A percentile compares a stretch with the other conserved stretches of the same genome.
Conservation (phyloP, 2,329 filamentous ascomycete genomes). For the Alternaria longipes region DNA sequence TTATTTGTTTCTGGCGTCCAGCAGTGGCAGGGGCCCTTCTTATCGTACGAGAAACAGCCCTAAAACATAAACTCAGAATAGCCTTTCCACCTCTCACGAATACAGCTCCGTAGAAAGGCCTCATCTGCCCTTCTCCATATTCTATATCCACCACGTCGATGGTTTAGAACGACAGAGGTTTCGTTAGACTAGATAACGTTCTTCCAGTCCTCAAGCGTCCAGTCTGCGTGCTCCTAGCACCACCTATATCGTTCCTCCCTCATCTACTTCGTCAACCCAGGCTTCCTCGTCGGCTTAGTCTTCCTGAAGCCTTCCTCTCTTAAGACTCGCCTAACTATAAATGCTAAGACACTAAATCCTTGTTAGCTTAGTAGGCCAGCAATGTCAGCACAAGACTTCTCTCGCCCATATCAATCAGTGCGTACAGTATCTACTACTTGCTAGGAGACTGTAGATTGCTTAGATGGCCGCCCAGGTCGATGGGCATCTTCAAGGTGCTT, state of each 20-base stretch:
- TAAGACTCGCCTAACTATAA: not conserved
- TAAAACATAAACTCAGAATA: slow-evolving; percentile 28
- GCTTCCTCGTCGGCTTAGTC: slow-evolving; percentile 17
- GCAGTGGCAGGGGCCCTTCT: slow-evolving; percentile 18
- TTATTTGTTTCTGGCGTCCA: slow-evolving; percentile 7
- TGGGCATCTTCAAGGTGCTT: too few relatives aligned
- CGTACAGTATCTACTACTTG: too few relatives aligned
- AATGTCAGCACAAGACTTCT: slow-evolving; percentile 17
- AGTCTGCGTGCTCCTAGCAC: not conserved
- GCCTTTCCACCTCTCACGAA: slow-evolving; percentile 19
- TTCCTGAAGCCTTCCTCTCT: slow-evolving; percentile 8
- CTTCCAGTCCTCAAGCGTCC: not conserved
- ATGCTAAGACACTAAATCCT: slow-evolving; percentile 1
- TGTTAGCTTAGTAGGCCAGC: slow-evolving; percentile 8
- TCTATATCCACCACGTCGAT: slow-evolving; percentile 12
- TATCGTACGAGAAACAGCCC: slow-evolving; percentile 22
- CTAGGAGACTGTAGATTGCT: not conserved
- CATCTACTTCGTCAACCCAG: slow-evolving; percentile 16
- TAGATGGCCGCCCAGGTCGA: slow-evolving; percentile 11
- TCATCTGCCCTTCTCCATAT: slow-evolving; percentile 18
- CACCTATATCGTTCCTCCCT: slow-evolving; percentile 3
- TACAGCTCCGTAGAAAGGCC: slow-evolving; percentile 18
- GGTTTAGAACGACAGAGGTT: slow-evolving; percentile 12
- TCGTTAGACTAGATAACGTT: not conserved
- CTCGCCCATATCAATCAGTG: slow-evolving; percentile 7